Evolutionary conservation across 1,139 yeast species (phyloP), one percentile per base, ranked within the genome.

Genomic region (Protomyces inouyei): DNA sequence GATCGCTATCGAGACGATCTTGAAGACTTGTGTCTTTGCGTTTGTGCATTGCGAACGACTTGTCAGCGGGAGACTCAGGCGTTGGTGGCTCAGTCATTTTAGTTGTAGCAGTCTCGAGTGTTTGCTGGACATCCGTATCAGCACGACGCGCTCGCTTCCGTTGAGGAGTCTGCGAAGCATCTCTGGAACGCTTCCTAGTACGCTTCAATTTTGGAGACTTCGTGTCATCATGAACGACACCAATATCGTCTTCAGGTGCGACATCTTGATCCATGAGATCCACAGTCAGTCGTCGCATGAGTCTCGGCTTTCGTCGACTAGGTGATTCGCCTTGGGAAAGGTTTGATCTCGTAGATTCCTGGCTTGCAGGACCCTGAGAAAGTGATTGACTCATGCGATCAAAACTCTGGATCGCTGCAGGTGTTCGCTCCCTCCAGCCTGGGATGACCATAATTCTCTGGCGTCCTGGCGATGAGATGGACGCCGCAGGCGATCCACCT

Each of bases 1-100:
- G 63, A 16, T 59, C 63, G 23, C 63, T 59, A 3, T 40, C 46
- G 21, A 59, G 28, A 12, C 48, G 48, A 10, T 43, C 48, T 16
- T n/a, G 8, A 6, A 43, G 9, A 18, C 48, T 10, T 12, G 25
- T 16, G 25, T n/a, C 48, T 16, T 5, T 18, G 10, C 48, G 48
- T 21, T 43, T 18, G 2, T 43, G 48, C 5, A 43, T 43, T 10
- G 48, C 25, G n/a, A 43, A 43, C 12, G 23, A 37, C 4, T 14
- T 4, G 4, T 37, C 43, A 9, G 16, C 43, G 16, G 43, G 43
- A 6, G 32, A 28, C 32, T 28, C 32, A 28, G 32, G 32, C 32
- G 32, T 28, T 28, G 32, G 32, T 28, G 32, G 32, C 32, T 28
- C 32, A 1, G 32, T 28, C 8, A 1, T 6, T 28, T 28, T 28